Evolutionary conservation across 441 rosid species (phyloP).

Genomic region (Viola pubescens): DNA sequence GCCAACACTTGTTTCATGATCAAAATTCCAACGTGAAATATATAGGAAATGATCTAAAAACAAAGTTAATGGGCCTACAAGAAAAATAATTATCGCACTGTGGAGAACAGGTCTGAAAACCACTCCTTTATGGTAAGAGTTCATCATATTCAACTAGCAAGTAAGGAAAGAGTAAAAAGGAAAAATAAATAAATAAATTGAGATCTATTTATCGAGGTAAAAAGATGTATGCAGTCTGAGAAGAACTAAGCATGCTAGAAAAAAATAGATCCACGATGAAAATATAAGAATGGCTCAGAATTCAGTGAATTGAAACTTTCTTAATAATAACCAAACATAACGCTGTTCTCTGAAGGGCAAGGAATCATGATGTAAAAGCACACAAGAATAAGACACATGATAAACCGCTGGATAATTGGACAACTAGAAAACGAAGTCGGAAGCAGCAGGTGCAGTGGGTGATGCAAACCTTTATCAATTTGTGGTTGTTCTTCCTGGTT

Average conservation of each 20-base stretch:
- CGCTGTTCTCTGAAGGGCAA: neutral
- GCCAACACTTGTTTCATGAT: slow-evolving; percentile 5
- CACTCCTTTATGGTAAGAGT: neutral
- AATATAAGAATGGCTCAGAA: neutral
- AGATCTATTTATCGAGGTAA: too few species aligned
- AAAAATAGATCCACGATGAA: neutral
- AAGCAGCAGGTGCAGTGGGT: slow-evolving; percentile 5
- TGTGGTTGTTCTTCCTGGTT: slow-evolving; percentile 37
- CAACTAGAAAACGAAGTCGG: neutral
- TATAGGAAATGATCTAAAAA: slow-evolving; percentile 3
- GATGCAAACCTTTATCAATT: slow-evolving; percentile 31
- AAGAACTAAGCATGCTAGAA: too few species aligned
- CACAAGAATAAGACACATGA: neutral
- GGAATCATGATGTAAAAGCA: neutral
- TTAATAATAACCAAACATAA: neutral
- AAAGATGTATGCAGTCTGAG: too few species aligned
- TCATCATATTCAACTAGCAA: too few species aligned
- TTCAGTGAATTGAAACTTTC: neutral
- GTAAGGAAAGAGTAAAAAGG: too few species aligned
- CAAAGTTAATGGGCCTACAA: neutral
- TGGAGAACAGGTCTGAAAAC: neutral
- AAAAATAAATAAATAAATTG: too few species aligned
- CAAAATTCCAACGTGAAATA: slow-evolving; percentile 3
- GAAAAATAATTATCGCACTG: neutral
- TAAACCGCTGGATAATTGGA: too few species aligned